phyloP scores from a whole-genome alignment of 768 basidiomycete species.

The Termitomyces sp. region DNA sequence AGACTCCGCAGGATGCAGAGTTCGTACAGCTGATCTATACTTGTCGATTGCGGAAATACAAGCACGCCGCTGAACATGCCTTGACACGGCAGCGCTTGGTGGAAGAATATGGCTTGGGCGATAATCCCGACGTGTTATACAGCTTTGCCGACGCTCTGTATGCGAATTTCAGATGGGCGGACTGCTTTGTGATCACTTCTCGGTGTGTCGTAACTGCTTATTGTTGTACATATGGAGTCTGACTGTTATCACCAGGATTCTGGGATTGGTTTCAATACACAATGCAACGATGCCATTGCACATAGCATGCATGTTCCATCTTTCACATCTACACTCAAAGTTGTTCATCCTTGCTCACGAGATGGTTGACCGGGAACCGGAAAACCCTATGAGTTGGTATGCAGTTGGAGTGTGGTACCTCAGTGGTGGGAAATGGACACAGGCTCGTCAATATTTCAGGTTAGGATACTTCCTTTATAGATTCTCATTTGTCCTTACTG shows the following conservation, averaged over 20 bases:
- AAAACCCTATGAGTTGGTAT: constrained; percentile 94
- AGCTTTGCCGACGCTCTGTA: constrained; percentile 91
- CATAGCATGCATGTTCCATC: constrained; percentile 97
- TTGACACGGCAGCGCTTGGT: constrained; percentile 75
- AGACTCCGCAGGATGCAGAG: constrained; percentile 83
- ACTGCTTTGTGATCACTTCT: constrained; percentile 86
- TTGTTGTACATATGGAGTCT: neutral
- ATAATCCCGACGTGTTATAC: constrained; percentile 91
- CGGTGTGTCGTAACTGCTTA: constrained; percentile 38
- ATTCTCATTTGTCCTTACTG: neutral
- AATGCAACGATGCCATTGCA: constrained; percentile 89
- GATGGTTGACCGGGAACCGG: constrained; percentile 91
- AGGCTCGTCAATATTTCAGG: constrained; percentile 95
- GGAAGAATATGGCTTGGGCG: constrained; percentile 77
- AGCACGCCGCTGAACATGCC: constrained; percentile 78
- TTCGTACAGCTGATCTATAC: constrained; percentile 94
- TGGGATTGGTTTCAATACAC: constrained; percentile 82
- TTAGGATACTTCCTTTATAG: constrained; percentile 21
- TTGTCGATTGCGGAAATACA: constrained; percentile 86
- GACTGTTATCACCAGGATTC: constrained; percentile 52
- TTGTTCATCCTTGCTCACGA: constrained; percentile 97
- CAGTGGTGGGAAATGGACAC: constrained; percentile 79
- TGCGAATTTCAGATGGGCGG: constrained; percentile 86
- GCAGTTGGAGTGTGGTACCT: constrained; percentile 98
- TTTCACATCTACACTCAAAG: constrained; percentile 85